Percentiles rank a stretch among this genome's conserved stretches.
These are phyloP conservation scores for Daedaleopsis nitida DNA, from an alignment of 768 basidiomycete genomes.

Conservation along the genomic window DNA sequence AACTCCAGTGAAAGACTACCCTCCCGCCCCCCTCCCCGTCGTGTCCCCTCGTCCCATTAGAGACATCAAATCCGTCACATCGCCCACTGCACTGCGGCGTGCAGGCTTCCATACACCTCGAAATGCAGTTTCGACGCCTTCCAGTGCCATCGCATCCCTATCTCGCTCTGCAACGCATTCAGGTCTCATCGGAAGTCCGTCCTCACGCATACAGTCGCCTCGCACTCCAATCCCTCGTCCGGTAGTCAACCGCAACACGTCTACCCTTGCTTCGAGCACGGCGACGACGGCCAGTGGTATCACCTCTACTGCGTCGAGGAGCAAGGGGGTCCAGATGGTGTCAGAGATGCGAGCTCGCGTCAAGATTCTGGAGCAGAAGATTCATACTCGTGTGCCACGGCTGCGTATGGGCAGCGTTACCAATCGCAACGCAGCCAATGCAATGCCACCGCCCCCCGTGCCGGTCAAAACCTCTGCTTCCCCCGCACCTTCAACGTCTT, in stretches of 20 bases:
- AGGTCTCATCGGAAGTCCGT: conserved; percentile 48
- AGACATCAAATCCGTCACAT: conserved; percentile 1
- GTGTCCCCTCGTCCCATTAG: conserved; percentile 16
- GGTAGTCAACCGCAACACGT: conserved; percentile 39
- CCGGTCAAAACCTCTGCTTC: conserved; percentile 23
- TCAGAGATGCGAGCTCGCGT: conserved; percentile 89
- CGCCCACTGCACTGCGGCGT: conserved; percentile 43
- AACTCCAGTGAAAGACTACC: conserved; percentile 32
- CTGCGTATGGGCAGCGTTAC: conserved; percentile 80
- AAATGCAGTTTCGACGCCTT: conserved; percentile 41
- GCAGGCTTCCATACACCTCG: conserved; percentile 46
- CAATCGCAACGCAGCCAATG: conserved; percentile 47
- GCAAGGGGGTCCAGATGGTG: conserved; percentile 89
- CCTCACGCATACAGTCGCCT: conserved; percentile 38
- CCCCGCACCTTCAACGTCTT: conserved; percentile 20
- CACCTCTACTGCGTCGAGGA: conserved; percentile 57
- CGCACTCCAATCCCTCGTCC: conserved; percentile 36
- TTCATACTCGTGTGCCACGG: conserved; percentile 84
- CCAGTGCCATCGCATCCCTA: conserved; percentile 47
- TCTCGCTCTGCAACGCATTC: conserved; percentile 62
- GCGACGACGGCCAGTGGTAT: conserved; percentile 31
- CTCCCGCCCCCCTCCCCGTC: conserved; percentile 4
- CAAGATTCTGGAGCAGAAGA: conserved; percentile 80
- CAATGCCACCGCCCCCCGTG: conserved; percentile 29
- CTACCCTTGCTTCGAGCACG: conserved; percentile 33